A percentile compares a stretch with the other conserved stretches of the same genome.
phyloP scores from a whole-genome alignment of 2,329 filamentous ascomycete species.

The Eutypella sp. region DNA sequence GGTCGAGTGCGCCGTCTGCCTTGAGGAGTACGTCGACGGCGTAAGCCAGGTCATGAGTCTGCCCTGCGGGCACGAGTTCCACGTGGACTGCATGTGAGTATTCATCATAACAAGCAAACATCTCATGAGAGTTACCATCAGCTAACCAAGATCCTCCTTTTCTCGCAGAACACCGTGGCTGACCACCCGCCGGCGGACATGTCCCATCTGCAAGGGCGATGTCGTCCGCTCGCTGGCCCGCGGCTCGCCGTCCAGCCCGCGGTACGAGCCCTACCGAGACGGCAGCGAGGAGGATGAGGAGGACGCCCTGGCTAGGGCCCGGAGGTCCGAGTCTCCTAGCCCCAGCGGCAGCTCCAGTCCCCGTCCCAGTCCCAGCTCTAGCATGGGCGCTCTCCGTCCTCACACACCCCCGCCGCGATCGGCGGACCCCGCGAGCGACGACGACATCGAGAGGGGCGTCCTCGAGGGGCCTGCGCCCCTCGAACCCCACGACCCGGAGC shows the following conservation, averaged over 20 bases:
- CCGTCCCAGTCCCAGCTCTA: background rate
- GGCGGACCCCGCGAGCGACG: background rate
- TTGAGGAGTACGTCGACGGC: slow-evolving; percentile 94
- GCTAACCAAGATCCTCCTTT: slow-evolving; percentile 22
- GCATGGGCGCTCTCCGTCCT: too few species aligned
- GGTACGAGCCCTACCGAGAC: slow-evolving; percentile 52
- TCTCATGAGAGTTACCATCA: background rate
- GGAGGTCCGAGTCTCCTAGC: slow-evolving; percentile 17
- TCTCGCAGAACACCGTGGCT: slow-evolving; percentile 81
- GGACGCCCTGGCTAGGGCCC: slow-evolving; percentile 13
- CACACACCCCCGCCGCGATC: too few species aligned
- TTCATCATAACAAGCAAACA: background rate
- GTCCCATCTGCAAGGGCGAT: slow-evolving; percentile 96
- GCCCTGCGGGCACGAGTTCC: slow-evolving; percentile 96
- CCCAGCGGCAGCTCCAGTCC: background rate
- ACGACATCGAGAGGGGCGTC: background rate
- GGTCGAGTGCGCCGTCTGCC: slow-evolving; percentile 90
- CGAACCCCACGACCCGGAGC: too few species aligned
- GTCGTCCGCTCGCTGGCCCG: slow-evolving; percentile 69
- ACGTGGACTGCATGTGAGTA: slow-evolving; percentile 96
- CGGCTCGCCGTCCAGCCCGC: slow-evolving; percentile 44
- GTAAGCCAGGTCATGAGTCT: slow-evolving; percentile 94
- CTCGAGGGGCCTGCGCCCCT: too few species aligned
- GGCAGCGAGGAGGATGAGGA: slow-evolving; percentile 40
- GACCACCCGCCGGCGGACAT: slow-evolving; percentile 91